Evolutionary conservation across 2,329 filamentous ascomycete species (phyloP).

Genomic region (Hymenoscyphus fructigenus): DNA sequence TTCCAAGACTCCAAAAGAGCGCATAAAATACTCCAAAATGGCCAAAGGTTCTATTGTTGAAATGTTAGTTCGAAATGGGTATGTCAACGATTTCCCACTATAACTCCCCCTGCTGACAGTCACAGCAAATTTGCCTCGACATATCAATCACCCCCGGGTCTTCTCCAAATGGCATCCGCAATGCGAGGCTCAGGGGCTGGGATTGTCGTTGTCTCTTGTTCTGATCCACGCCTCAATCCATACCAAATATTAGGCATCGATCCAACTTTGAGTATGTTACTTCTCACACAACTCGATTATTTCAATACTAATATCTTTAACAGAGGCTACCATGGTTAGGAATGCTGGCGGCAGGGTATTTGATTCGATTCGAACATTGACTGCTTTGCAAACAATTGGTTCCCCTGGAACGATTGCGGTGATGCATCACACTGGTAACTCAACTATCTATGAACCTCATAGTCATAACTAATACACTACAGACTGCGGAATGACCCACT

Average conservation of each 20-base stretch:
- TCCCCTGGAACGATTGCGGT: constrained; percentile 24
- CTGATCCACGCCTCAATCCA: constrained; percentile 27
- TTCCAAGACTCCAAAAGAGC: background rate
- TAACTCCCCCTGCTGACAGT: background rate
- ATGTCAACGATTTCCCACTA: background rate
- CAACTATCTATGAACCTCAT: background rate
- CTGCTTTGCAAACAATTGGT: constrained; percentile 25
- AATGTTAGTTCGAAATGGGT: constrained; percentile 27
- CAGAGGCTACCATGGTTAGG: constrained; percentile 26
- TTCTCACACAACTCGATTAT: background rate
- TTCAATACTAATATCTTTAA: background rate
- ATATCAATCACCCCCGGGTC: constrained; percentile 20
- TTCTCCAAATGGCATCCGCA: constrained; percentile 21
- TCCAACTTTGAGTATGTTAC: constrained; percentile 19
- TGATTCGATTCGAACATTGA: constrained; percentile 25
- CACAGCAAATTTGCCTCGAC: constrained; percentile 19
- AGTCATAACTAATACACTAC: background rate
- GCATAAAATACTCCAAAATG: constrained; percentile 17
- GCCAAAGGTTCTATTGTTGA: constrained; percentile 22
- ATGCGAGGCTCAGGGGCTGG: constrained; percentile 19
- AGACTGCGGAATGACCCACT: constrained; percentile 29
- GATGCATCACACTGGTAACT: constrained; percentile 28
- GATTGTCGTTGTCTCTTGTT: constrained; percentile 26
- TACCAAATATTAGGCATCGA: constrained; percentile 27
- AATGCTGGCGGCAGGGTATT: constrained; percentile 27